phyloP scores from a whole-genome alignment of 805 yeast genomes.

The Yamadazyma laniorum region DNA sequence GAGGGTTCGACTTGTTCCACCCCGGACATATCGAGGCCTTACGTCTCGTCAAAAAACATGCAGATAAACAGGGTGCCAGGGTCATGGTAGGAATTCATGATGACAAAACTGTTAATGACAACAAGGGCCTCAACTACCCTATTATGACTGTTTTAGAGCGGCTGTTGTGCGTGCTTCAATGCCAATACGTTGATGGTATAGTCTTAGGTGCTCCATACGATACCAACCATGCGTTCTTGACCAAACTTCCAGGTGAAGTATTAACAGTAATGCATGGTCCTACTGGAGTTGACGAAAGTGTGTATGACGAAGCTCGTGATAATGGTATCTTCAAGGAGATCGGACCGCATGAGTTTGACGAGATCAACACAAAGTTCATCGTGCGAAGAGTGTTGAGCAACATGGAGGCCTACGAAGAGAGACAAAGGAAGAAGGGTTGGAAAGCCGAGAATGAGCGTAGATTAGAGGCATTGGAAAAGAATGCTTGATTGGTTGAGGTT shows the following conservation, averaged over 20 bases:
- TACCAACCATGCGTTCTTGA: conserved; percentile 43
- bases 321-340: conserved; percentile 39
- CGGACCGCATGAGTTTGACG: conserved; percentile 57
- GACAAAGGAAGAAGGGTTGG: conserved; percentile 87
- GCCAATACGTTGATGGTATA: conserved; percentile 78
- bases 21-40: conserved; percentile 88
- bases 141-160: conserved; percentile 88
- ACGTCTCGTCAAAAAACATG: conserved; percentile 38
- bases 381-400: conserved; percentile 71
- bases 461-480: conserved; percentile 24
- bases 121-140: conserved; percentile 67
- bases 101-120: conserved; percentile 53
- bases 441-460: conserved; percentile 50
- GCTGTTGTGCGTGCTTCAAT: conserved; percentile 82
- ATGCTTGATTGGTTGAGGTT: no score
- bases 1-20: conserved; percentile 89
- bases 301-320: conserved; percentile 36
- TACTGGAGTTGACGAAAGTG: conserved; percentile 33
- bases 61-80: conserved; percentile 26
- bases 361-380: conserved; percentile 68
- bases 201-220: conserved; percentile 66
- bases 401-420: conserved; percentile 71
- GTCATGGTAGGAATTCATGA: conserved; percentile 69
- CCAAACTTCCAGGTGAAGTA: conserved; percentile 37
- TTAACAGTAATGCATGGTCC: conserved; percentile 58